phyloP scores from a whole-genome alignment of 2,329 filamentous ascomycete genomes.

The Aphanocladium album region DNA sequence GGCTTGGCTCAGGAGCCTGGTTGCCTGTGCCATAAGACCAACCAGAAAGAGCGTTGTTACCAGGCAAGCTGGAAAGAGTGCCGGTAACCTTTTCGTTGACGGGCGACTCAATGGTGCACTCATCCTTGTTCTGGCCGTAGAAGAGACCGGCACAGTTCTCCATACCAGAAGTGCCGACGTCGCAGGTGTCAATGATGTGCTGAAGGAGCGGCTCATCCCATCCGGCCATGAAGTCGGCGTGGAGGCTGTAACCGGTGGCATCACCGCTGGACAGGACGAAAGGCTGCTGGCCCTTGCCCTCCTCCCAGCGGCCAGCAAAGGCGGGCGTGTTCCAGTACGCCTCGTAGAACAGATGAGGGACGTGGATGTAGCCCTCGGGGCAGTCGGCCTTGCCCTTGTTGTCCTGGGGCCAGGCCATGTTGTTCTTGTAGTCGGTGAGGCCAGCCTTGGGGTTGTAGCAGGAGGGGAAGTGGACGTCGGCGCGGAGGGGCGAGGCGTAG shows the following conservation, averaged over 20 bases:
- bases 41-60: conserved; percentile 49
- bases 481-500: conserved; percentile 54
- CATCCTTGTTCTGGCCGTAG: conserved; percentile 45
- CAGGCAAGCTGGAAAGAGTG: conserved; percentile 45
- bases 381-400: conserved; percentile 48
- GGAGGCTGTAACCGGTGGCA: conserved; percentile 62
- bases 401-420: conserved; percentile 59
- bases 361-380: conserved; percentile 49
- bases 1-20: background rate
- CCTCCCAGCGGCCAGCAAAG: conserved; percentile 49
- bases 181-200: conserved; percentile 62
- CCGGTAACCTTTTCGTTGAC: conserved; percentile 42
- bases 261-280: conserved; percentile 69
- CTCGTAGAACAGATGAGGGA: conserved; percentile 55
- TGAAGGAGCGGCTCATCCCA: conserved; percentile 65
- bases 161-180: conserved; percentile 54
- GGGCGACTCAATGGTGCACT: conserved; percentile 47
- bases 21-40: conserved; percentile 38
- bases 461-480: conserved; percentile 67
- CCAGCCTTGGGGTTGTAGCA: conserved; percentile 65
- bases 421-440: conserved; percentile 55
- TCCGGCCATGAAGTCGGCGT: conserved; percentile 68
- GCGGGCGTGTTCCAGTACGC: conserved; percentile 55
- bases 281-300: conserved; percentile 50
- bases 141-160: conserved; percentile 56